Evolutionary conservation across 768 basidiomycete genomes (phyloP).

Genomic region (Tulasnella sp.): DNA sequence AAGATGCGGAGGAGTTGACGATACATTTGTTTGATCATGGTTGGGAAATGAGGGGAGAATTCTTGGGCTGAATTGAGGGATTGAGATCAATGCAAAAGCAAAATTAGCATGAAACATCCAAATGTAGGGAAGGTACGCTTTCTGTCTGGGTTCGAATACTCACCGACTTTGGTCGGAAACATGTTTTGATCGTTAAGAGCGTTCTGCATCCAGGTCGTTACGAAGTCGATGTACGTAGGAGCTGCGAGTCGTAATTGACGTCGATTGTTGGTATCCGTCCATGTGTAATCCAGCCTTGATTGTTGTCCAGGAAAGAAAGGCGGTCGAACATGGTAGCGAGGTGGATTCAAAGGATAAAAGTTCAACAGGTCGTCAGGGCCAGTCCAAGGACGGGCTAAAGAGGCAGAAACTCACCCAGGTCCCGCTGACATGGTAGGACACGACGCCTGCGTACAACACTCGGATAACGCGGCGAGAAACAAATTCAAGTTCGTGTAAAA

Average conservation of each 20-base stretch:
- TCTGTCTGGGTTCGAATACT: no score
- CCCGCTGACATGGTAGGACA: constrained; percentile 41
- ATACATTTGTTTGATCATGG: constrained; percentile 37
- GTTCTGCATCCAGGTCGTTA: constrained; percentile 39
- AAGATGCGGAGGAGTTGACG: constrained; percentile 40
- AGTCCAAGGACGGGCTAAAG: background rate
- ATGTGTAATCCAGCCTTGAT: constrained; percentile 39
- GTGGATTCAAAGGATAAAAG: background rate
- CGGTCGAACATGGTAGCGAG: background rate
- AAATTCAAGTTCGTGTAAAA: constrained; percentile 41
- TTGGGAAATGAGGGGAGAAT: constrained; percentile 36
- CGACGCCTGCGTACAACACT: constrained; percentile 36
- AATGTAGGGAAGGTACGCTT: background rate
- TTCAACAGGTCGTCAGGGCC: constrained; percentile 2
- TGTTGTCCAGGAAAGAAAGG: no score
- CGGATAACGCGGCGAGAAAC: constrained; percentile 37
- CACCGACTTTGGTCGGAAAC: constrained; percentile 37
- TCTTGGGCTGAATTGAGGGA: no score
- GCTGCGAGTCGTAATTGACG: constrained; percentile 36
- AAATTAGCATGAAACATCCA: background rate
- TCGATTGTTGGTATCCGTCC: constrained; percentile 38
- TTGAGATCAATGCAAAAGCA: background rate
- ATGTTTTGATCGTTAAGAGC: constrained; percentile 36
- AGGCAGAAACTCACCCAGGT: constrained; percentile 28
- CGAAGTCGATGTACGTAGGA: constrained; percentile 40